Base-by-base conservation (phyloP, 768 basidiomycete genomes). In the Hysterangium stoloniferum region DNA sequence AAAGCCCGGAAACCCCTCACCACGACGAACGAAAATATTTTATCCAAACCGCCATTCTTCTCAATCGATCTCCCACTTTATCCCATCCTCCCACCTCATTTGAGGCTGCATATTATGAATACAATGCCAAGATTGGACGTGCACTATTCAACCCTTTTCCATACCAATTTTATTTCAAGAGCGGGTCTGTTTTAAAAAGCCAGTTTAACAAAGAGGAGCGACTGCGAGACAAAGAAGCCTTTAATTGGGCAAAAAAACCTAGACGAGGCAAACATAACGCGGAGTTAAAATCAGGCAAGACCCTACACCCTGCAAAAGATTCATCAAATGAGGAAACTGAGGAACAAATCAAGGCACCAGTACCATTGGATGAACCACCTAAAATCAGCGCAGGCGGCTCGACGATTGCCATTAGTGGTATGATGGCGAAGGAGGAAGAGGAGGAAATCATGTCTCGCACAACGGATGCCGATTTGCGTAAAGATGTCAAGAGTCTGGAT, bases 111-210 rank as follows among this genome's bases (percentile, higher is more conserved):
- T 93, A 86, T 66, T 84, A 87, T 66, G 72, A 77, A 47, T 94
- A 95, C 73, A 86, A 91, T 63, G 72, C 78, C 7, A 82, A 88
- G 36, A 78, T 97, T 61, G 78, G 82, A 59, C 84, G 88, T 57
- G 84, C 92, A 2, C 69, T 97, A 42, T 84, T 85, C 63, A 89
- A 90, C 58, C 93, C 93, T 1, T 83, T 91, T 64, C 88, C 93
- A 15, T 73, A 79, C 52, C 83, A 92, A 41, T 91, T 95, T 67
- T 97, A 94, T 70, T 95, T 95, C 76, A 92, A 92, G 67, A 82
- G 82, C 44, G 93, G 93, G 7, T 87, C 92, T 0, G 72, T 88
- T 13, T 76, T 93, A 27, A 85, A 93, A 64, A 79, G 81, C 12
- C 77, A 86, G 33, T 95, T 91, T 66, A 80, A 74, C 42, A 65